Conservation (phyloP, 2,329 filamentous ascomycete genomes). For the Conoideocrella luteorostrata region DNA sequence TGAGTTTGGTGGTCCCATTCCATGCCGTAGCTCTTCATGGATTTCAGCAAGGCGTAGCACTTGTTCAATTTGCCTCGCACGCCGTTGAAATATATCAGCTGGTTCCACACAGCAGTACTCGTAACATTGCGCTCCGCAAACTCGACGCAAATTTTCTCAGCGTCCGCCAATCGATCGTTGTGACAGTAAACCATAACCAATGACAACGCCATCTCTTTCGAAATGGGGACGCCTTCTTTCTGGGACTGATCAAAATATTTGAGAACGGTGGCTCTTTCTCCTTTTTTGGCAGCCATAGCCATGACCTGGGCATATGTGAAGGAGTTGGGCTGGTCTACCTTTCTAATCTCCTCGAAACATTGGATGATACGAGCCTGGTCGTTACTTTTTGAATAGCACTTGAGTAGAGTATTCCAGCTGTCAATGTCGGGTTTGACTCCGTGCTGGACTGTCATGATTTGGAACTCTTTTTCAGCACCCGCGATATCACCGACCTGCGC, state of each 20-base stretch:
- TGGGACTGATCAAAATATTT: constrained; percentile 59
- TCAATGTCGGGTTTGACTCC: constrained; percentile 48
- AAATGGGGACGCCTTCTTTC: constrained; percentile 41
- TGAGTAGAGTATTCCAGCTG: constrained; percentile 73
- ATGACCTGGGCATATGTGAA: constrained; percentile 69
- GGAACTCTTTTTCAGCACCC: constrained; percentile 54
- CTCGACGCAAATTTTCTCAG: constrained; percentile 35
- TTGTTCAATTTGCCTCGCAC: constrained; percentile 47
- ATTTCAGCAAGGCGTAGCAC: constrained; percentile 40
- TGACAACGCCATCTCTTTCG: constrained; percentile 52
- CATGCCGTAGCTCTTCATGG: constrained; percentile 41
- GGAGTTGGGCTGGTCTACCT: constrained; percentile 46
- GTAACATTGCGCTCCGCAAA: constrained; percentile 46
- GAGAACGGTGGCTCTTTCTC: constrained; percentile 65
- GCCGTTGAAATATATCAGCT: constrained; percentile 64
- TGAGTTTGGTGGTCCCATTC: constrained; percentile 46
- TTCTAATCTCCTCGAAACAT: constrained; percentile 55
- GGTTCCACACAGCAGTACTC: constrained; percentile 68
- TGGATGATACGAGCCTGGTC: constrained; percentile 61
- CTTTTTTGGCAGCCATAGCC: constrained; percentile 61
- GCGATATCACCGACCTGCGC: constrained; percentile 60
- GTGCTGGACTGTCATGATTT: constrained; percentile 51
- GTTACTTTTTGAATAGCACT: constrained; percentile 58
- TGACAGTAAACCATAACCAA: constrained; percentile 62
- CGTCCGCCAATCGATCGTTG: constrained; percentile 29